Evolutionary conservation across 192 early-diverging fungal species (phyloP), one percentile per base, ranked within the genome.

Genomic region (Thoreauomyces humboldtii): DNA sequence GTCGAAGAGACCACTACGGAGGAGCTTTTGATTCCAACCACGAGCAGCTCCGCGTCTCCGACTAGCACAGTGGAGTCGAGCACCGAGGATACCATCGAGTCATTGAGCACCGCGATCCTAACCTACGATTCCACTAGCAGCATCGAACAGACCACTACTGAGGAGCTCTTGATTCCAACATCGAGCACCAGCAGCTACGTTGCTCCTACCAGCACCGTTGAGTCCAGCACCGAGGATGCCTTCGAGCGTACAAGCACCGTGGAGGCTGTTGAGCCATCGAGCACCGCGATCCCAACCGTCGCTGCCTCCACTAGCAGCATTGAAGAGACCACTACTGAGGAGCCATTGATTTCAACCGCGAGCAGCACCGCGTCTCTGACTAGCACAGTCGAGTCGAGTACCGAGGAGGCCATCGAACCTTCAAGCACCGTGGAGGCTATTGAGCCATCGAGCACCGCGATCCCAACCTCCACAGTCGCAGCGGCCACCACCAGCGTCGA

Each of bases 391-490:
- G 22, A 9, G 47, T 50, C 47, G 12, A n/a, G 5, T 27, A 4
- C 31, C 21, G 38, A 17, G 9, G 38, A 17, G 17, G 38, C 38
- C 47, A 15, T 52, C 54, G 50, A 6, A 2, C 27, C 25, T 15
- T 27, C 15, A 15, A 52, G 5, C 24, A 28, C 50, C 1, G 27
- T 25, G 51, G 35, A 31, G 56, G 31, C 42, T n/a, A 66, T 24
- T 33, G 28, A 51, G 22, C 4, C 53, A 21, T 42, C 64, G 21
- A 12, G 53, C 37, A 21, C 55, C 2, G 33, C 37, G 29, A 60
- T 28, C 5, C 29, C 66, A n/a, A 35, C 33, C 25, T 64, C 62
- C 27, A 29, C 64, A 6, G 47, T 25, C 7, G 47, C 7, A 17
- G 50, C 5, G 4, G 15, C 21, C 24, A 24, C 24, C 50, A 24